Percentiles rank a stretch among this genome's conserved stretches.
phyloP scores from a whole-genome alignment of 306 rosid genomes.

The Quercus glauca region DNA sequence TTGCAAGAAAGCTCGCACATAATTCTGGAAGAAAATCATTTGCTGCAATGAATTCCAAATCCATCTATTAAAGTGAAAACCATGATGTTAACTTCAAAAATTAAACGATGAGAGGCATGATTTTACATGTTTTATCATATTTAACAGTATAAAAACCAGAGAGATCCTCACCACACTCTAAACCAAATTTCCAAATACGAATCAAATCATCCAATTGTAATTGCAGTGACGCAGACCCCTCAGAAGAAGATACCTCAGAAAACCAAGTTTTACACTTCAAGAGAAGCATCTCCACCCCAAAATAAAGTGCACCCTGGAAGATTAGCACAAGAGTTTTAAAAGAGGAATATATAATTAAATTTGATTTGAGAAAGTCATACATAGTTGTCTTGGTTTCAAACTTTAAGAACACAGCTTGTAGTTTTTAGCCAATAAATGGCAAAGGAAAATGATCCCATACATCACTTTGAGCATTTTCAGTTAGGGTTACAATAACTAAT shows the following conservation, averaged over 20 bases:
- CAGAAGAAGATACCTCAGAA: conserved; percentile 40
- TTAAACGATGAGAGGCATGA: not conserved
- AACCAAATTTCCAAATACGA: conserved; percentile 61
- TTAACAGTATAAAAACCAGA: conserved; percentile 6
- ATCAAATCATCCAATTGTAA: conserved; percentile 57
- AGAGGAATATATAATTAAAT: not conserved
- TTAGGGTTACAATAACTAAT: not conserved
- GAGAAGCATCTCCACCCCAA: conserved; percentile 71
- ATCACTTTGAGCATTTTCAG: not conserved
- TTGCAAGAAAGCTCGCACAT: conserved; percentile 67
- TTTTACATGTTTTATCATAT: conserved; percentile 1
- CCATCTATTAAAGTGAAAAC: conserved; percentile 28
- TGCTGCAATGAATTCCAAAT: conserved; percentile 45
- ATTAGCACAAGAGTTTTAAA: conserved; percentile 9
- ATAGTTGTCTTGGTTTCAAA: not conserved
- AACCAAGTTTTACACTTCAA: conserved; percentile 64
- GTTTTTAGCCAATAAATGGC: not conserved
- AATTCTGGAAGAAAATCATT: conserved; percentile 44
- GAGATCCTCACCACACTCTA: conserved; percentile 49
- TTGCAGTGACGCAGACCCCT: conserved; percentile 24
- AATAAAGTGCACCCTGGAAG: conserved; percentile 74
- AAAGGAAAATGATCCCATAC: not conserved
- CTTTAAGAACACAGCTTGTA: not conserved
- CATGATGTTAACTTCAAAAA: conserved; percentile 3
- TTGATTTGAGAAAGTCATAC: not conserved